These are phyloP conservation scores for Boletus rubescentipes DNA, from an alignment of 768 basidiomycete genomes.

Conservation along the genomic window DNA sequence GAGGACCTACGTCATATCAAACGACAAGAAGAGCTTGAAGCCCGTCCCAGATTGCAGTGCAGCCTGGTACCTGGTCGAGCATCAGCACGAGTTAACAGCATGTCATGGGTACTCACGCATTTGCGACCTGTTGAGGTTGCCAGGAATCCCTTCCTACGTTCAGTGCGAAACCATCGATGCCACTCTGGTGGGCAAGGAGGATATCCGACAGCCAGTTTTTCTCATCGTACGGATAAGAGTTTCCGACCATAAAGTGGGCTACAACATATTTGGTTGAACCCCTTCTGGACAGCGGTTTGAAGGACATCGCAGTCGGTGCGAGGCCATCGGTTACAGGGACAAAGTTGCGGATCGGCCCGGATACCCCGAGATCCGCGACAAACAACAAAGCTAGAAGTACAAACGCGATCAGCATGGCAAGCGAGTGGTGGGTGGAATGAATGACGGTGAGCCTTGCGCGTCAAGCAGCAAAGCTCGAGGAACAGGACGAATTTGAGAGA, in stretches of 20 bases:
- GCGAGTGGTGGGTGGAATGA: conserved; percentile 17
- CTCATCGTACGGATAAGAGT: conserved; percentile 58
- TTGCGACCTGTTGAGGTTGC: conserved; percentile 59
- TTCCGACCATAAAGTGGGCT: conserved; percentile 63
- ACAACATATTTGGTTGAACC: conserved; percentile 46
- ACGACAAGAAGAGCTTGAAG: conserved; percentile 75
- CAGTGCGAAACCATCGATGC: conserved; percentile 70
- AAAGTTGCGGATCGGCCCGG: conserved; percentile 14
- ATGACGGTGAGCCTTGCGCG: conserved; percentile 10
- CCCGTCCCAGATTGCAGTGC: conserved; percentile 49
- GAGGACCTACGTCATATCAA: conserved; percentile 69
- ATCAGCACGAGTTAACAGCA: conserved; percentile 14
- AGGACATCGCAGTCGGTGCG: not conserved
- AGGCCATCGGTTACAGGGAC: not conserved
- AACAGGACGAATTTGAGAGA: not conserved
- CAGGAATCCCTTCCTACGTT: conserved; percentile 67
- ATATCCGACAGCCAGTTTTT: conserved; percentile 51
- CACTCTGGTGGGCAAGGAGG: conserved; percentile 50
- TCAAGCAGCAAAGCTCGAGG: conserved; percentile 13
- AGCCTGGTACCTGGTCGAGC: conserved; percentile 48
- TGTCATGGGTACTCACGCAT: conserved; percentile 48
- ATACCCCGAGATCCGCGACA: conserved; percentile 1
- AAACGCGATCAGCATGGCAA: conserved; percentile 18
- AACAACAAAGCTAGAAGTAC: conserved; percentile 13
- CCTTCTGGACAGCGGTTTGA: conserved; percentile 8